Conservation (phyloP, 2,329 filamentous ascomycete genomes). For the Metarhizium sp. region DNA sequence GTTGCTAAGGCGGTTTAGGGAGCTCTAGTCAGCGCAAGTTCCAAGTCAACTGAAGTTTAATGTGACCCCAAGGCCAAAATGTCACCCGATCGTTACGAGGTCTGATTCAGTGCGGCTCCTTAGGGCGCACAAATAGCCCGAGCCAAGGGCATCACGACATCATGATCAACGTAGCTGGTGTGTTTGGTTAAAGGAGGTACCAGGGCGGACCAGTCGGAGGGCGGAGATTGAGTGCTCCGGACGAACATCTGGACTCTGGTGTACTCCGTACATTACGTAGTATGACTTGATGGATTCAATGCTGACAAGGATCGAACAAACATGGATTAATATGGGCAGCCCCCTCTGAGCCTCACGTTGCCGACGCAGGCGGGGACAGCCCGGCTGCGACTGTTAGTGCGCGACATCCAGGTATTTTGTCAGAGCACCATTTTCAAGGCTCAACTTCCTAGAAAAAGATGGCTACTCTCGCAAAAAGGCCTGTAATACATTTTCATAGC, state of each 20-base stretch:
- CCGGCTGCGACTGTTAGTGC: neutral
- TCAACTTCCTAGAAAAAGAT: neutral
- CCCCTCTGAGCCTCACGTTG: conserved; percentile 1
- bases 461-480: neutral
- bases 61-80: too few species aligned
- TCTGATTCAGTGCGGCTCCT: neutral
- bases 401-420: neutral
- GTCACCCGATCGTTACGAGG: neutral
- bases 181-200: too few species aligned
- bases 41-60: too few species aligned
- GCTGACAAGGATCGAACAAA: too few species aligned
- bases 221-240: too few species aligned
- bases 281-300: too few species aligned
- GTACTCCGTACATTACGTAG: too few species aligned
- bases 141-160: neutral
- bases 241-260: too few species aligned
- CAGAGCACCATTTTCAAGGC: neutral
- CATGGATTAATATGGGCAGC: too few species aligned
- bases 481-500: neutral
- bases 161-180: too few species aligned
- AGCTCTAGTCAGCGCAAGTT: too few species aligned
- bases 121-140: neutral
- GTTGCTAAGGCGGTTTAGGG: neutral
- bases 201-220: too few species aligned
- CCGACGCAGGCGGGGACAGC: neutral